A percentile compares a stretch with the other conserved stretches of the same genome.
phyloP scores from a whole-genome alignment of 1,139 yeast species.

The Geotrichum bryndzae region DNA sequence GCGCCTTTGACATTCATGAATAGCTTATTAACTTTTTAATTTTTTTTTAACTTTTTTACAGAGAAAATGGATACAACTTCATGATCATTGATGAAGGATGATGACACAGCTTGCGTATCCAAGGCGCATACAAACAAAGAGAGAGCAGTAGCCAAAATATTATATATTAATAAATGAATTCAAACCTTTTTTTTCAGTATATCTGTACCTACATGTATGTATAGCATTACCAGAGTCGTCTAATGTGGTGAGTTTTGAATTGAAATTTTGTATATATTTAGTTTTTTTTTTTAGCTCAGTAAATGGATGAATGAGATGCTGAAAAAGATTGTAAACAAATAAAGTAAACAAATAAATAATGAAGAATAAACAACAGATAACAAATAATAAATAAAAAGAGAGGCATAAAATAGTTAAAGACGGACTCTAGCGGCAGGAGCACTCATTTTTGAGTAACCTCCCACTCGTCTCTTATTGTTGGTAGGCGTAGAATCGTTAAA shows the following conservation, averaged over 20 bases:
- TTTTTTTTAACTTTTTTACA: neutral
- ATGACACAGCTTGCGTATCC: neutral
- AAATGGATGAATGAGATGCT: conserved; percentile 13
- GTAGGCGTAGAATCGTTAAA: conserved; percentile 10
- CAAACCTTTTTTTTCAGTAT: neutral
- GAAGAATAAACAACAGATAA: conserved; percentile 4
- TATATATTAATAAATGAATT: neutral
- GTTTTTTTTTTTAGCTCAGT: conserved; percentile 14
- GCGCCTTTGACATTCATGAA: neutral
- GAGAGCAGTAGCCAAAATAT: neutral
- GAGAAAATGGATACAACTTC: conserved; percentile 15
- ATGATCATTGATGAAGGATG: neutral
- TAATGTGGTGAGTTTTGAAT: neutral
- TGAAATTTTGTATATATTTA: conserved; percentile 10
- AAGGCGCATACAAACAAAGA: neutral
- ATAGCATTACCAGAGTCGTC: neutral
- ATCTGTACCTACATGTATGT: neutral
- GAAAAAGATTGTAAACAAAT: conserved; percentile 11
- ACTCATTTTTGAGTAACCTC: neutral
- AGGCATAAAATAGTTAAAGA: neutral
- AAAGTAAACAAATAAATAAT: neutral
- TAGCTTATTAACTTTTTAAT: neutral
- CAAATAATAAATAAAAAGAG: neutral
- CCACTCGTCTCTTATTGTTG: neutral
- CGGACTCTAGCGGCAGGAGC: neutral